These are phyloP conservation scores for Hyaloperonospora brassicae DNA, from an alignment of 352 stramenopile species.

Conservation along the genomic window DNA sequence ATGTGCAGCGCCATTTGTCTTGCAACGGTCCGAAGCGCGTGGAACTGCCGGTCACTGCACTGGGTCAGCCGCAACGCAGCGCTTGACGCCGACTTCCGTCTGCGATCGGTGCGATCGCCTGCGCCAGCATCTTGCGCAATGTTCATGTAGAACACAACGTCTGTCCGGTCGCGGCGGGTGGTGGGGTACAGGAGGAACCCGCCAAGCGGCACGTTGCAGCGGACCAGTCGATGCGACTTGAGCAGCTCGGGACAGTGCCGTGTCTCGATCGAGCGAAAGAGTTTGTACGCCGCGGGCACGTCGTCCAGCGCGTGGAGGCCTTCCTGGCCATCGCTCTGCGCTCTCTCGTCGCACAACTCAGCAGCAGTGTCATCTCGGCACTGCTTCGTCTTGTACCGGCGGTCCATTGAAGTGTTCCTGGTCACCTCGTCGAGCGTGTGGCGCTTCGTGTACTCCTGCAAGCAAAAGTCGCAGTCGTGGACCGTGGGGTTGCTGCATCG, in stretches of 20 bases:
- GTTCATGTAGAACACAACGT: slow-evolving; percentile 76
- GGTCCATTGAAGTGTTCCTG: slow-evolving; percentile 17
- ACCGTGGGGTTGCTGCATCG: slow-evolving; percentile 56
- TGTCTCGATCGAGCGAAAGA: slow-evolving; percentile 61
- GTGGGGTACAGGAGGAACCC: slow-evolving; percentile 69
- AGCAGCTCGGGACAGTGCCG: slow-evolving; percentile 58
- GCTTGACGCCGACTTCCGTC: background rate
- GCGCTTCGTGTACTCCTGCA: slow-evolving; percentile 63
- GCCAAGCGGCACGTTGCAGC: slow-evolving; percentile 46
- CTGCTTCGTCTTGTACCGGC: slow-evolving; percentile 31
- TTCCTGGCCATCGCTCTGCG: slow-evolving; percentile 1
- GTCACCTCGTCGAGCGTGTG: slow-evolving; percentile 41
- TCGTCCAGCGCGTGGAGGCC: slow-evolving; percentile 19
- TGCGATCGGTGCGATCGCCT: slow-evolving; percentile 7
- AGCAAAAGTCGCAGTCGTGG: slow-evolving; percentile 63
- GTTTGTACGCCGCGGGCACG: slow-evolving; percentile 54
- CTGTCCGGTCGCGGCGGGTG: slow-evolving; percentile 43
- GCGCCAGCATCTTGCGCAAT: slow-evolving; percentile 17
- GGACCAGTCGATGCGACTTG: slow-evolving; percentile 52
- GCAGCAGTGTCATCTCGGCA: slow-evolving; percentile 18
- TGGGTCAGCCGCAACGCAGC: slow-evolving; percentile 9
- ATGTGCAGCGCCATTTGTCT: slow-evolving; percentile 50
- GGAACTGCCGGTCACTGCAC: slow-evolving; percentile 54
- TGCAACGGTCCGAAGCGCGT: slow-evolving; percentile 45
- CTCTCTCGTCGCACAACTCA: slow-evolving; percentile 8